Conservation (phyloP, 768 basidiomycete species). For the Lentinula sp. region DNA sequence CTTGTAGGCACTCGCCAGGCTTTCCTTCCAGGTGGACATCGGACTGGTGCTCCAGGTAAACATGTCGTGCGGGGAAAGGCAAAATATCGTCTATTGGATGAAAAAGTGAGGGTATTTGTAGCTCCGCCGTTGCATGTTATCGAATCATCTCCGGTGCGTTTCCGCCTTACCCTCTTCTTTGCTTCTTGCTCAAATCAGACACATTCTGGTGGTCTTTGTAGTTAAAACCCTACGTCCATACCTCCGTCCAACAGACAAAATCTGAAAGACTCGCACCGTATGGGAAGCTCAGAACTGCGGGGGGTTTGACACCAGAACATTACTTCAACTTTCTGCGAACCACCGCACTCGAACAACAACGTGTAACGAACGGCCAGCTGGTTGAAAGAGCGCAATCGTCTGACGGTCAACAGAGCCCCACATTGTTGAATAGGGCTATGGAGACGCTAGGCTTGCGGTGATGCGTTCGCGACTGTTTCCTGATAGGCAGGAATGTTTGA, state of each 20-base stretch:
- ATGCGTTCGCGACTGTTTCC: not conserved
- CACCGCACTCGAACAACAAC: conserved; percentile 3
- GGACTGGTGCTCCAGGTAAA: conserved; percentile 85
- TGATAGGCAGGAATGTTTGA: not conserved
- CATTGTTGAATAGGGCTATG: not conserved
- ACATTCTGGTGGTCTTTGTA: not conserved
- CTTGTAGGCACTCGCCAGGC: conserved; percentile 75
- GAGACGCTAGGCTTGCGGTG: not conserved
- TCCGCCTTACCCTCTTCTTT: not conserved
- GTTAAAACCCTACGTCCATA: conserved; percentile 68
- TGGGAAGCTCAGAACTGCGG: conserved; percentile 28
- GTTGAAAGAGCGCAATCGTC: not conserved
- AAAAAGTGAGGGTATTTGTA: conserved; percentile 78
- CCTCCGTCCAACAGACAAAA: conserved; percentile 31
- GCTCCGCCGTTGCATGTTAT: conserved; percentile 71
- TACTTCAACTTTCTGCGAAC: conserved; percentile 34
- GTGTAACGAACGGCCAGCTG: conserved; percentile 6
- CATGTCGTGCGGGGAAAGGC: conserved; percentile 72
- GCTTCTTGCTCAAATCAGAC: not conserved
- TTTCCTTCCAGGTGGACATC: conserved; percentile 72
- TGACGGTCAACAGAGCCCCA: not conserved
- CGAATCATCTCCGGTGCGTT: conserved; percentile 46
- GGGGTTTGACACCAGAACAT: conserved; percentile 36
- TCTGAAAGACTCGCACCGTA: conserved; percentile 24
- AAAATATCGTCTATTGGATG: conserved; percentile 78